phyloP scores from a whole-genome alignment of 441 rosid genomes.

The Erysimum pusillum region DNA sequence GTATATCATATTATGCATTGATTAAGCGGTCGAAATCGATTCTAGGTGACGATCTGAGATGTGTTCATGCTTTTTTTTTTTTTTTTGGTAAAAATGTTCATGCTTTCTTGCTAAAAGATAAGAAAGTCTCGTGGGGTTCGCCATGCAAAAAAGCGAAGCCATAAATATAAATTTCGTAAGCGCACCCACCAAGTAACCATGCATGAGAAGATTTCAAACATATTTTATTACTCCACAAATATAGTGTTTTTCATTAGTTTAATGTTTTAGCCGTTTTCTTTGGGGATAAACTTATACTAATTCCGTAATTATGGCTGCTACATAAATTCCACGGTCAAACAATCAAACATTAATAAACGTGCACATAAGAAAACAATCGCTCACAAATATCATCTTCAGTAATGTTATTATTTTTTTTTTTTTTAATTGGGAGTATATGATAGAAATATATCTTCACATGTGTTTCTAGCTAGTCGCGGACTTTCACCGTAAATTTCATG shows the following conservation, averaged over 20 bases:
- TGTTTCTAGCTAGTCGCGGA: neutral
- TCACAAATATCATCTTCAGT: neutral
- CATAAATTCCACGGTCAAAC: neutral
- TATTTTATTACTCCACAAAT: neutral
- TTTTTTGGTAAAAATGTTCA: no score
- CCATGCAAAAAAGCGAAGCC: slow-evolving; percentile 35
- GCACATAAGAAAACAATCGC: neutral
- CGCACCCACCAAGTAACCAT: slow-evolving; percentile 6
- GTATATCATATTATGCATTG: neutral
- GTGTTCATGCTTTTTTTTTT: no score
- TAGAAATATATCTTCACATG: neutral
- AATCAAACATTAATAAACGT: neutral
- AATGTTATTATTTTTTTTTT: neutral
- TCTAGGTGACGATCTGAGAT: slow-evolving; percentile 22
- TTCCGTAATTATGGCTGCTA: neutral
- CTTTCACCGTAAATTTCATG: neutral
- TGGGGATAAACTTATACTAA: neutral
- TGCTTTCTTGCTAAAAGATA: slow-evolving; percentile 28
- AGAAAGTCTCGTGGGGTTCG: slow-evolving; percentile 30
- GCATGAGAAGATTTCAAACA: neutral
- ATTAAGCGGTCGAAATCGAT: neutral
- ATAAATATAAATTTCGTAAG: slow-evolving; percentile 2
- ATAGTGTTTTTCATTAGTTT: neutral
- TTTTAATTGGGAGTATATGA: neutral
- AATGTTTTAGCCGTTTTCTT: neutral